Percentiles rank a stretch among this genome's conserved stretches.
phyloP scores from a whole-genome alignment of 1,284 basidiomycete genomes.

The Neolentinus lepideus region DNA sequence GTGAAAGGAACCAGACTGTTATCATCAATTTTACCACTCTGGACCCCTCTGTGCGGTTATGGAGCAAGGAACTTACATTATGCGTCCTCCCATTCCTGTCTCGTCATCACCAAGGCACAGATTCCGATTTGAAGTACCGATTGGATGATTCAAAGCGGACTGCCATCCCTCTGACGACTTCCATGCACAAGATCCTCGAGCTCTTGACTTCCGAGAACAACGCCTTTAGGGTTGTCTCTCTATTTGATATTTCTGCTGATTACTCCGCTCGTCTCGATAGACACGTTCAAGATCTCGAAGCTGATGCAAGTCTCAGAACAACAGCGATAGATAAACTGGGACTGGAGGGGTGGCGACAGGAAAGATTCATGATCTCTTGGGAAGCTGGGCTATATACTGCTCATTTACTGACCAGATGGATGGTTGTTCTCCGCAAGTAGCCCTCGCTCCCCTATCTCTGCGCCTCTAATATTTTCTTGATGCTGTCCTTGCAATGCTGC shows the following conservation, averaged over 20 bases:
- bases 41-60: not conserved
- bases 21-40: not conserved
- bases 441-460: no score
- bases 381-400: not conserved
- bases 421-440: not conserved
- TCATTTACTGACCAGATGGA: not conserved
- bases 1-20: not conserved
- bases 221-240: not conserved
- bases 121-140: not conserved
- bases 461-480: no score
- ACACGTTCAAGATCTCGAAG: not conserved
- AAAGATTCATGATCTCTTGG: not conserved
- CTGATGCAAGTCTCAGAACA: not conserved
- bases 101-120: not conserved
- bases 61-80: not conserved
- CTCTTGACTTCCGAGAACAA: not conserved
- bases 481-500: no score
- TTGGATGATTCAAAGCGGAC: not conserved
- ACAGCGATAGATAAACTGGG: not conserved
- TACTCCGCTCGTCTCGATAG: not conserved
- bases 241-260: not conserved
- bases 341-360: not conserved
- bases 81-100: not conserved
- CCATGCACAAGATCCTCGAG: not conserved
- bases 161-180: not conserved